Conservation (phyloP, 306 rosid species). For the Begonia peltatifolia region DNA sequence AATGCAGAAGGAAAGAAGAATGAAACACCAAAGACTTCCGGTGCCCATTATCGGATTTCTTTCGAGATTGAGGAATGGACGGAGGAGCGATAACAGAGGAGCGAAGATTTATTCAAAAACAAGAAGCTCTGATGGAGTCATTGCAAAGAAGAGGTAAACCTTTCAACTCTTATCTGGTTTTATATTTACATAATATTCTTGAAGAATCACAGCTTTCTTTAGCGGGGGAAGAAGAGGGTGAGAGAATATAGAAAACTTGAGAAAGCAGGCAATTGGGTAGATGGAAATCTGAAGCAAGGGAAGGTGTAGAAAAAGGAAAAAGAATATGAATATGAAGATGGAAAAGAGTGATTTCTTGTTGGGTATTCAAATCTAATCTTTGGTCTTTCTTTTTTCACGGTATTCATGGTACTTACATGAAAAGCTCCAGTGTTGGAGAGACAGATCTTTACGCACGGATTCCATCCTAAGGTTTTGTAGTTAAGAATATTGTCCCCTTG, state of each 20-base stretch:
- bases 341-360: slow-evolving; percentile 28
- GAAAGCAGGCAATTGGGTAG: slow-evolving; percentile 70
- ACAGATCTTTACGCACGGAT: background rate
- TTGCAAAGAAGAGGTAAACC: slow-evolving; percentile 29
- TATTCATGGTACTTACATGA: slow-evolving; percentile 45
- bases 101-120: slow-evolving; percentile 38
- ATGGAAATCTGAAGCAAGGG: slow-evolving; percentile 73
- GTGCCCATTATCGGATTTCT: slow-evolving; percentile 38
- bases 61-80: slow-evolving; percentile 15
- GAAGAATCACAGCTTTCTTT: slow-evolving; percentile 87
- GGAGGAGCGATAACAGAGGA: slow-evolving; percentile 12
- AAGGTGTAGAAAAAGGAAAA: slow-evolving; percentile 28
- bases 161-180: slow-evolving; percentile 9
- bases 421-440: slow-evolving; percentile 31
- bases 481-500: slow-evolving; percentile 44
- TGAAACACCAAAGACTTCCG: slow-evolving; percentile 20
- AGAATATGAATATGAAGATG: slow-evolving; percentile 29
- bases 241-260: slow-evolving; percentile 94
- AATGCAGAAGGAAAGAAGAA: slow-evolving; percentile 29
- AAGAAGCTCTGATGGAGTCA: slow-evolving; percentile 19
- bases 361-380: slow-evolving; percentile 30
- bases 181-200: slow-evolving; percentile 22
- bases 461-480: slow-evolving; percentile 22
- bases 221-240: slow-evolving; percentile 38
- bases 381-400: slow-evolving; percentile 27